Evolutionary conservation across 495 filamentous ascomycete genomes (phyloP).

Genomic region (Penicillium soppii): DNA sequence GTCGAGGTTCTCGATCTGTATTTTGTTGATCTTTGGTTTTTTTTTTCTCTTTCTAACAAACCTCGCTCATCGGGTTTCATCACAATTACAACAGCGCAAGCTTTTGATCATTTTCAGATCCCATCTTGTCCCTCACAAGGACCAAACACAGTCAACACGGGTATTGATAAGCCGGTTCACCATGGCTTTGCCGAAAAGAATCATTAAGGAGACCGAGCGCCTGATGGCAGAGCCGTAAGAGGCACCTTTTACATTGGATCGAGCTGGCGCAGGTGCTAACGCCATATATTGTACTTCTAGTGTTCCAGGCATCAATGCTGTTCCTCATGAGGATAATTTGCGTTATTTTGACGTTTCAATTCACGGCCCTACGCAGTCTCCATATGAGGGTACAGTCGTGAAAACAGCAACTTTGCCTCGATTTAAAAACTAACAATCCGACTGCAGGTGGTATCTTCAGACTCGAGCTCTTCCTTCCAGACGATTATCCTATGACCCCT

Average conservation of each 20-base stretch:
- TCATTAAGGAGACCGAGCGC: slow-evolving; percentile 97
- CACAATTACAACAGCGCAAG: background rate
- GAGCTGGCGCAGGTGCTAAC: slow-evolving; percentile 3
- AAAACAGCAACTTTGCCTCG: background rate
- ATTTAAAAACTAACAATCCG: slow-evolving; percentile 10
- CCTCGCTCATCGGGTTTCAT: background rate
- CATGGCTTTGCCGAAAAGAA: slow-evolving; percentile 89
- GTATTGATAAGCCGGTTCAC: slow-evolving; percentile 16
- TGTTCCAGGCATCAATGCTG: slow-evolving; percentile 92
- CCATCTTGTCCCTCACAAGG: background rate
- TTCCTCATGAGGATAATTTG: slow-evolving; percentile 98
- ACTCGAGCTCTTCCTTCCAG: slow-evolving; percentile 96
- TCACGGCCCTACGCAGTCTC: slow-evolving; percentile 88
- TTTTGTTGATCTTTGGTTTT: slow-evolving; percentile 6
- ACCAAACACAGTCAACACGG: background rate
- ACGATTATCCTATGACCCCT: slow-evolving; percentile 99
- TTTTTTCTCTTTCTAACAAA: background rate
- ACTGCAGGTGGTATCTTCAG: slow-evolving; percentile 85
- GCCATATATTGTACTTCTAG: slow-evolving; percentile 40
- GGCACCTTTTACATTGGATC: background rate
- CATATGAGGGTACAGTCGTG: slow-evolving; percentile 72
- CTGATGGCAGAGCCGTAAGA: slow-evolving; percentile 94
- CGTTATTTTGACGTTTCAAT: slow-evolving; percentile 98
- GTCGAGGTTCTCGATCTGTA: slow-evolving; percentile 4
- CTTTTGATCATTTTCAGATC: background rate